These are phyloP conservation scores for Monilinia vaccinii-corymbosi DNA, from an alignment of 2,329 filamentous ascomycete genomes.

Conservation along the genomic window DNA sequence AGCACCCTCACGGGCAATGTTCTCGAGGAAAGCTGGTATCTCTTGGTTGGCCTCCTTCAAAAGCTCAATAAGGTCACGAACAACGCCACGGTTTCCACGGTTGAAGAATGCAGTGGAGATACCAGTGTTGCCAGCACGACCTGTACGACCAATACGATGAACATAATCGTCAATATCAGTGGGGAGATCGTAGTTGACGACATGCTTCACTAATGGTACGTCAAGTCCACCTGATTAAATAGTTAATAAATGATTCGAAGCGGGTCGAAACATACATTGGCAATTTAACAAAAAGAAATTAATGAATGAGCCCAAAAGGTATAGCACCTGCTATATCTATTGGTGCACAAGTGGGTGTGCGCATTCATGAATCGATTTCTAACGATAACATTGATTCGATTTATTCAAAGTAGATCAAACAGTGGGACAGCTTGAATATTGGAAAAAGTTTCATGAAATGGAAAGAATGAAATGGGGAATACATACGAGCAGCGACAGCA, in stretches of 20 bases:
- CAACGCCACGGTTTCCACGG: constrained; percentile 96
- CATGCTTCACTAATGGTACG: constrained; percentile 94
- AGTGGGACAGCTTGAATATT: too few species aligned
- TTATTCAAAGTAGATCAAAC: too few species aligned
- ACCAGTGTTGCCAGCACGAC: constrained; percentile 98
- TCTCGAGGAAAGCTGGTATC: constrained; percentile 87
- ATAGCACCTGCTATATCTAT: too few species aligned
- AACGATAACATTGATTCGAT: too few species aligned
- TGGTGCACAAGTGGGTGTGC: too few species aligned
- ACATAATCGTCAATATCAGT: constrained; percentile 99
- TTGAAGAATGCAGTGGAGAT: constrained; percentile 99
- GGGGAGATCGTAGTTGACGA: constrained; percentile 98
- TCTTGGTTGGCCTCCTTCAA: constrained; percentile 99
- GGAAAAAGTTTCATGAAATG: neutral
- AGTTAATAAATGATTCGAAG: too few species aligned
- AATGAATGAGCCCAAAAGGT: too few species aligned
- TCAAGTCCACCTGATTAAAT: constrained; percentile 37
- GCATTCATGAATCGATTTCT: too few species aligned
- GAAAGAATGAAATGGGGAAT: constrained; percentile 21
- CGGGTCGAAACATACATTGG: neutral
- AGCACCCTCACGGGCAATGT: constrained; percentile 88
- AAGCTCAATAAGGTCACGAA: constrained; percentile 92
- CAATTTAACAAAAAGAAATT: too few species aligned
- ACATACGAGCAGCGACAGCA: constrained; percentile 68
- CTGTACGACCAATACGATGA: constrained; percentile 98